phyloP scores from a whole-genome alignment of 169 alveolate genomes.

The Sarcocystis neurona region DNA sequence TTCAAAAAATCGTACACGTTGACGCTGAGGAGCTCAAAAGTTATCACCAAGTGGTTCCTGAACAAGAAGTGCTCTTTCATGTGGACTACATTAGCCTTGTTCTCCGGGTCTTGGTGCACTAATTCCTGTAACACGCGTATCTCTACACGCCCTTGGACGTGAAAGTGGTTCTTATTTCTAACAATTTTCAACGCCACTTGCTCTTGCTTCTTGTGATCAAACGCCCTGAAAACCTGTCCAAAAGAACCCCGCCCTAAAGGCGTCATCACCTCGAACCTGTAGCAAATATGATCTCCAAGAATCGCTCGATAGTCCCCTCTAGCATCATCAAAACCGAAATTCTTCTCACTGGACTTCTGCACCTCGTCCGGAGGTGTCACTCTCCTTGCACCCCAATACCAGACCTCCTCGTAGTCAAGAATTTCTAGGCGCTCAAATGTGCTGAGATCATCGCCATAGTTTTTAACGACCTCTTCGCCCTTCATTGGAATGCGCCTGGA shows the following conservation, averaged over 20 bases:
- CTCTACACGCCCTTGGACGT: constrained; percentile 73
- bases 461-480: background rate
- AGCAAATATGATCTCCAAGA: constrained; percentile 39
- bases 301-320: constrained; percentile 47
- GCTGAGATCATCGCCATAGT: background rate
- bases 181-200: constrained; percentile 83
- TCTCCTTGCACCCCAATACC: constrained; percentile 49
- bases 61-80: constrained; percentile 33
- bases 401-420: constrained; percentile 33
- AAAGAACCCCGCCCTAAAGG: constrained; percentile 86
- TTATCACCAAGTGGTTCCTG: constrained; percentile 92
- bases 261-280: constrained; percentile 52
- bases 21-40: constrained; percentile 90
- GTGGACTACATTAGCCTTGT: constrained; percentile 45
- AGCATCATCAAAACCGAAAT: constrained; percentile 44
- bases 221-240: constrained; percentile 86
- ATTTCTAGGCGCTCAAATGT: constrained; percentile 38
- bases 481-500: background rate
- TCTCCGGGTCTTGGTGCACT: constrained; percentile 1
- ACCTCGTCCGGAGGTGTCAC: constrained; percentile 31
- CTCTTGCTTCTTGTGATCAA: constrained; percentile 83
- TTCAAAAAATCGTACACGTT: constrained; percentile 53
- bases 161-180: constrained; percentile 82
- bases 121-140: constrained; percentile 36
- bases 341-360: background rate